A percentile compares a stretch with the other conserved stretches of the same genome.
These are phyloP conservation scores for Eucalyptus dawsonii DNA, from an alignment of 345 rosid genomes.

Conservation along the genomic window DNA sequence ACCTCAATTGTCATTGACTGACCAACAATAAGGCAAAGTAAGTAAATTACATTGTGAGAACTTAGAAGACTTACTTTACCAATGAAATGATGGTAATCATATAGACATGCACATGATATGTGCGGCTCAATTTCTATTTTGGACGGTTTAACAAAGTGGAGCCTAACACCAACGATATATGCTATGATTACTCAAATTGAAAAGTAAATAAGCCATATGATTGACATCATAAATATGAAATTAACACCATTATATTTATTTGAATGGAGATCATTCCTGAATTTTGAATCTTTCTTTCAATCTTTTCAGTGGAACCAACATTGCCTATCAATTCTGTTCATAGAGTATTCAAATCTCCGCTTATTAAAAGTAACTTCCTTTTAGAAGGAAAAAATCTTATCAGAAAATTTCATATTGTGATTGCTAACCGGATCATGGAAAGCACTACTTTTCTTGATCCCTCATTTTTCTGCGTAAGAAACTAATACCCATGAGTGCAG, in stretches of 20 bases:
- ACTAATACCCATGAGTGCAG: neutral
- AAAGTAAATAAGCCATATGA: neutral
- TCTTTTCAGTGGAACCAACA: neutral
- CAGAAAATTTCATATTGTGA: neutral
- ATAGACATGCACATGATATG: neutral
- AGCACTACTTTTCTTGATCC: neutral
- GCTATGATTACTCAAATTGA: neutral
- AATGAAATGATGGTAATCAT: no score
- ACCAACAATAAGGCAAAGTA: neutral
- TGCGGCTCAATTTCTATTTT: neutral
- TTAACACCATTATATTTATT: neutral
- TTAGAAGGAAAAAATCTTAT: neutral
- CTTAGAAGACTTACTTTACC: neutral
- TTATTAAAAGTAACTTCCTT: neutral
- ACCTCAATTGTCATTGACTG: neutral
- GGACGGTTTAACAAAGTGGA: neutral
- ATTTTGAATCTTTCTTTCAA: neutral
- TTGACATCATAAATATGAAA: neutral
- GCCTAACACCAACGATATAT: neutral
- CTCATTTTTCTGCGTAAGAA: neutral
- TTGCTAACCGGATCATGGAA: neutral
- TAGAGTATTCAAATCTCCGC: neutral
- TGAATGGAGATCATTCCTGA: neutral
- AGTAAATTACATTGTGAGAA: neutral
- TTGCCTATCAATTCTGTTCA: neutral